Evolutionary conservation across 345 rosid species (phyloP).

Genomic region (Arabis alpina): DNA sequence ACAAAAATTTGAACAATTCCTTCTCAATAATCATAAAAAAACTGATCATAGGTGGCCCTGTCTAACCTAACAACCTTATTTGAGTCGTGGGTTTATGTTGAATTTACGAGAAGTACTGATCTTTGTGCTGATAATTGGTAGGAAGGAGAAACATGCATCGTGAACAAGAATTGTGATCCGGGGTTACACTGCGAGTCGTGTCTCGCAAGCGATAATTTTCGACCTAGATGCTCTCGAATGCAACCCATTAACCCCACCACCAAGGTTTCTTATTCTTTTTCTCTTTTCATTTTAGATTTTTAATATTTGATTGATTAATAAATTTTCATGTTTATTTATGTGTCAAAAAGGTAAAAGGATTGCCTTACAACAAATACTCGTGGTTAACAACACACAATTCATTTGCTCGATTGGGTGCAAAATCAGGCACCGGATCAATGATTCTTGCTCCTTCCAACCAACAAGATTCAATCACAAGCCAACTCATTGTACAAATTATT

Average conservation of each 20-base stretch:
- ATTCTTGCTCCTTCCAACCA: slow-evolving; percentile 74
- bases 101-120: slow-evolving; percentile 3
- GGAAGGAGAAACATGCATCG: slow-evolving; percentile 82
- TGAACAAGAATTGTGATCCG: slow-evolving; percentile 54
- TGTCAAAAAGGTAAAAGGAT: slow-evolving; percentile 51
- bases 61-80: background rate
- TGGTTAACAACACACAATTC: slow-evolving; percentile 98
- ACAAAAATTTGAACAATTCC: background rate
- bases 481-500: slow-evolving; percentile 62
- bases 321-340: background rate
- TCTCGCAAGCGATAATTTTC: slow-evolving; percentile 58
- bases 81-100: background rate
- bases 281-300: background rate
- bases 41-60: background rate
- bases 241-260: slow-evolving; percentile 66
- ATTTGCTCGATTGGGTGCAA: slow-evolving; percentile 54
- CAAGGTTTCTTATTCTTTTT: slow-evolving; percentile 43
- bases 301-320: background rate
- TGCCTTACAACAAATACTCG: slow-evolving; percentile 84
- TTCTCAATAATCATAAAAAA: background rate
- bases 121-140: slow-evolving; percentile 34
- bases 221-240: slow-evolving; percentile 75
- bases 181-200: slow-evolving; percentile 81
- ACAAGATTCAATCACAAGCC: slow-evolving; percentile 77
- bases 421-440: slow-evolving; percentile 62